Evolutionary conservation across 805 yeast genomes (phyloP), one percentile per base, ranked within the genome.

Genomic region (Suhomyces emberorum): DNA sequence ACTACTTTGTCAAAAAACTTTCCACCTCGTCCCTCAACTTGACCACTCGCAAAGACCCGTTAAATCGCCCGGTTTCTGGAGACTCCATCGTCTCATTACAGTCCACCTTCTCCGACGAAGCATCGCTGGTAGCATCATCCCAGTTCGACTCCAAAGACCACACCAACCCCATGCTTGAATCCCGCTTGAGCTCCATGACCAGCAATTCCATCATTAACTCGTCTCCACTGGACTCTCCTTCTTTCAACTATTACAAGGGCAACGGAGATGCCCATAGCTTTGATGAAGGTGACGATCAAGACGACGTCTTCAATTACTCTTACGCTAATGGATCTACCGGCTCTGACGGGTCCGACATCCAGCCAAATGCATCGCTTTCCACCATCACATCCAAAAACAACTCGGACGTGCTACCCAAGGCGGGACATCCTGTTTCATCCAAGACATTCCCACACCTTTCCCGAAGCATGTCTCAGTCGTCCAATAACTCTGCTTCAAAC

Each of bases 121-220:
- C 48, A 11, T 48, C 54, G 18, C 63, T 57, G 61, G 55, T 60
- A 15, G 46, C 43, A 10, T 54, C 60, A 15, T 52, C 59, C 12
- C 66, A 57, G 16, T 64, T 64, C 32, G 68, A 63, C 39, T 11
- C 38, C 18, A 28, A 27, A 25, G 7, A 28, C 14, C 26, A 28
- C 22, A 12, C 7, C 3, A 29, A 28, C 15, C 9, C 15, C n/a
- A 44, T 66, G 43, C 60, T 70, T 5, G 70, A 64, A 39, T 62
- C 69, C 7, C 53, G 71, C 21, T 52, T 63, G 33, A 65, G 69
- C 48, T 60, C 69, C 15, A 45, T 66, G 45, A 63, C 71, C 6
- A 52, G 57, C 36, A 42, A 52, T 42, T 50, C 57, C 12, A 39
- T 51, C 11, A 44, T 47, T 17, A 30, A 30, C 16, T 12, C 33